Base-by-base conservation (phyloP, 2,329 filamentous ascomycete genomes). In the Nothophaeocryptopus gaeumannii region DNA sequence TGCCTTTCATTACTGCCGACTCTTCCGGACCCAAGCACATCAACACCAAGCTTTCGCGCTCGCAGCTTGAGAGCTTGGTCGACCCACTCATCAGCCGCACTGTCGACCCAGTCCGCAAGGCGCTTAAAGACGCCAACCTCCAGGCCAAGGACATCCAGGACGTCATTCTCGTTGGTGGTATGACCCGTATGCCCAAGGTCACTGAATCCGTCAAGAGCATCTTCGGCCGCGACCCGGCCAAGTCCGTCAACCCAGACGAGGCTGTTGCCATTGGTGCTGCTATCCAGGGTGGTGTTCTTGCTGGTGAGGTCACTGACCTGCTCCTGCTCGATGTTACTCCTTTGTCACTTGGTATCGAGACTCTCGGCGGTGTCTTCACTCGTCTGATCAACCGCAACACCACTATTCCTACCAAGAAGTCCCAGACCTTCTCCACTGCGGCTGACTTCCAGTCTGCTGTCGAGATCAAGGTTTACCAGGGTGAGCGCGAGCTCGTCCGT, bases 111-210 rank as follows among this genome's bases (percentile, higher is more conserved):
- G 92, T 96, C 63, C 88, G 90, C 75, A 96, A 96, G 83, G 92
- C 91, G 14, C 80, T 97, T 54, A 96, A 96, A 84, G 92, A 97
- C 74, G 92, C 92, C 71, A 84, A 85, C 74, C 83, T 97, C 39
- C 79, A 88, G 73, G 83, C 91, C 64, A 95, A 90, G 78, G 91
- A 96, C 56, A 95, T 97, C 70, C 89, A 96, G 76, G 92, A 97
- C 71, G 89, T 97, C 63, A 96, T 97, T 72, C 86, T 97, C 37
- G 92, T 97, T 48, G 92, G 92, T 84, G 92, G 92, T 77, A 96
- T 96, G 91, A 96, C 92, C 65, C 92, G 92, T 79, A 97, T 97
- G 91, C 92, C 92, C 72, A 96, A 96, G 86, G 92, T 97, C 62
- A 81, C 83, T 58, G 90, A 96, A 78, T 93, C 90, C 38, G 91